Conservation (phyloP, 108 stramenopile species). For the Skeletonema tropicum region DNA sequence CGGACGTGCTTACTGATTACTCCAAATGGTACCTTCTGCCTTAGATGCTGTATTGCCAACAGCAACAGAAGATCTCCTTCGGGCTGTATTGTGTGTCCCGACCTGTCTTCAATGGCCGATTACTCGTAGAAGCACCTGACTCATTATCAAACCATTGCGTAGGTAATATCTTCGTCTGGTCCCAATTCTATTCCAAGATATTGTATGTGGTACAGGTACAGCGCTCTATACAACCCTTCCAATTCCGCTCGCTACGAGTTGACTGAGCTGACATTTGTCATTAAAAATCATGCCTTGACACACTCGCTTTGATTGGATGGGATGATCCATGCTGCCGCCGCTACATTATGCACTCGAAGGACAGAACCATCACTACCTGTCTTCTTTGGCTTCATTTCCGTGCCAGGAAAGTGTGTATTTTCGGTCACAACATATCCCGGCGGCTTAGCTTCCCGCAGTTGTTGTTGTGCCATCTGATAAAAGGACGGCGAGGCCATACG, state of each 20-base stretch:
- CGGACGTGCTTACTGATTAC: not conserved
- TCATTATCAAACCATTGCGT: slow-evolving; percentile 13
- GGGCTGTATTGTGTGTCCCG: not conserved
- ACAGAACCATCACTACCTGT: slow-evolving; percentile 13
- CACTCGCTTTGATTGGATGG: not conserved
- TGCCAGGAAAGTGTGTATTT: too few species aligned
- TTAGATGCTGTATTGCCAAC: slow-evolving; percentile 10
- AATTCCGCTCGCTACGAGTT: not conserved
- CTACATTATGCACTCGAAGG: not conserved
- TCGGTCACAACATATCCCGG: too few species aligned
- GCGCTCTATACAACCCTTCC: not conserved
- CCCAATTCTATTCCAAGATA: slow-evolving; percentile 4
- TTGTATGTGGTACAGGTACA: slow-evolving; percentile 9
- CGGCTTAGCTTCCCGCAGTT: too few species aligned
- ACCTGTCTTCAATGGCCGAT: not conserved
- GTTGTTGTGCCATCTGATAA: too few species aligned
- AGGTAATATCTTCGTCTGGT: not conserved
- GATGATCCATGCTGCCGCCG: slow-evolving; percentile 23
- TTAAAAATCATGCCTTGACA: not conserved
- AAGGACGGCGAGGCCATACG: too few species aligned
- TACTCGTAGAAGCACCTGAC: not conserved
- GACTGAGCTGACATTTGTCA: not conserved
- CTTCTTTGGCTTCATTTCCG: not conserved
- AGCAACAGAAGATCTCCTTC: not conserved
- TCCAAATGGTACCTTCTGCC: not conserved